Evolutionary conservation across 768 basidiomycete genomes (phyloP), one percentile per base, ranked within the genome.

Genomic region (Phylloporus scabripes): DNA sequence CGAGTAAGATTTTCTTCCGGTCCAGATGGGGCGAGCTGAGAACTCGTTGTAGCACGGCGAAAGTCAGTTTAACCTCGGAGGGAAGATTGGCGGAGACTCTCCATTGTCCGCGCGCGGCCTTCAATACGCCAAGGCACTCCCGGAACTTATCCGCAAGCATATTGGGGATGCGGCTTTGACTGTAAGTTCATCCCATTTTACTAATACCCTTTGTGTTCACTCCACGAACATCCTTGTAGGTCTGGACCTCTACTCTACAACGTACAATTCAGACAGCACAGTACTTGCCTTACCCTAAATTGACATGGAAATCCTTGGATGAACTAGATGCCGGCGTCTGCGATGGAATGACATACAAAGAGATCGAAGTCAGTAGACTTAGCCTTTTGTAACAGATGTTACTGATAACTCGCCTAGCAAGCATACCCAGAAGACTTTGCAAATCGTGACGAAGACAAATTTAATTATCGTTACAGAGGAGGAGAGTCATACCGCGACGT

Each of bases 401-500:
- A 1, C 50, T 51, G 1, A 51, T 15, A 4, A n/a, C 36, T 49
- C 40, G 1, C 1, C 49, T 56, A 95, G 92, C 82, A 84, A 77
- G 79, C 84, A 54, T 99, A 98, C 64, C 96, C 96, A 0, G 96
- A 99, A 49, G 96, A 99, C 64, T 98, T 94, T 68, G 93, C 92
- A 14, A 93, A 94, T 63, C 83, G 96, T 21, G 96, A 99, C 60
- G 92, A 97, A 50, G 96, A 99, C 75, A 99, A 99, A 70, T 99
- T 96, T 70, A 98, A 98, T 69, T 99, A 99, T 68, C 83, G 96
- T 24, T 98, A 97, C 67, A 79, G 96, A 59, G 93, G 83, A 17
- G 96, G 96, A 47, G 96, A 99, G 71, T 96, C 92, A 1, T 99
- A 99, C 66, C 83, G 96, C 32, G 96, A 99, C 62, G 95, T 99